A percentile compares a stretch with the other conserved stretches of the same genome.
phyloP scores from a whole-genome alignment of 306 rosid genomes.

The Glycyrrhiza uralensis region DNA sequence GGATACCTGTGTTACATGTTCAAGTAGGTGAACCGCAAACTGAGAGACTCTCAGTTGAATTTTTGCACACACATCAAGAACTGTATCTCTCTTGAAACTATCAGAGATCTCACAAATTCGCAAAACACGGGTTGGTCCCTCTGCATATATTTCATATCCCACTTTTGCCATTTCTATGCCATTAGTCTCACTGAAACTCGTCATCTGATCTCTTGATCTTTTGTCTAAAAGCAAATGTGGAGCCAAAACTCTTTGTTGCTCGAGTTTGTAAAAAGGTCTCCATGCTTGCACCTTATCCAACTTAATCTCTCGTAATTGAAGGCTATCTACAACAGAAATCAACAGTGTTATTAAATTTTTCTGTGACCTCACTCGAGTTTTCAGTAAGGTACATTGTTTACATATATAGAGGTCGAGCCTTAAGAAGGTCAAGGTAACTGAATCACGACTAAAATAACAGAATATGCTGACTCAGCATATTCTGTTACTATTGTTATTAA shows the following conservation, averaged over 20 bases:
- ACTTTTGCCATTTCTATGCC: slow-evolving; percentile 52
- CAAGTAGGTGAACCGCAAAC: slow-evolving; percentile 65
- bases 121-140: slow-evolving; percentile 85
- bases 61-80: slow-evolving; percentile 47
- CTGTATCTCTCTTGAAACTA: slow-evolving; percentile 50
- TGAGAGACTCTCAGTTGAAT: slow-evolving; percentile 71
- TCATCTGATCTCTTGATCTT: slow-evolving; percentile 36
- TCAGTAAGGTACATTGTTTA: neutral
- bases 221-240: slow-evolving; percentile 44
- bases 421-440: neutral
- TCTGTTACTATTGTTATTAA: too few relatives aligned
- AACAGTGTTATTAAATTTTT: slow-evolving; percentile 18
- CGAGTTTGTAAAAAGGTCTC: slow-evolving; percentile 70
- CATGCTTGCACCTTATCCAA: slow-evolving; percentile 85
- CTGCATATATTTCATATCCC: slow-evolving; percentile 93
- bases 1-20: slow-evolving; percentile 70
- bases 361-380: neutral
- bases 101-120: slow-evolving; percentile 70
- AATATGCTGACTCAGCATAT: too few relatives aligned
- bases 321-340: slow-evolving; percentile 55
- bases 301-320: slow-evolving; percentile 68
- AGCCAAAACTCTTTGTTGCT: slow-evolving; percentile 57
- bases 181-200: slow-evolving; percentile 28
- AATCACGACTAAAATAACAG: neutral
- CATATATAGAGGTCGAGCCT: neutral